Conservation (phyloP, 148 eudicot genomes). For the Vaccinium myrtillus region DNA sequence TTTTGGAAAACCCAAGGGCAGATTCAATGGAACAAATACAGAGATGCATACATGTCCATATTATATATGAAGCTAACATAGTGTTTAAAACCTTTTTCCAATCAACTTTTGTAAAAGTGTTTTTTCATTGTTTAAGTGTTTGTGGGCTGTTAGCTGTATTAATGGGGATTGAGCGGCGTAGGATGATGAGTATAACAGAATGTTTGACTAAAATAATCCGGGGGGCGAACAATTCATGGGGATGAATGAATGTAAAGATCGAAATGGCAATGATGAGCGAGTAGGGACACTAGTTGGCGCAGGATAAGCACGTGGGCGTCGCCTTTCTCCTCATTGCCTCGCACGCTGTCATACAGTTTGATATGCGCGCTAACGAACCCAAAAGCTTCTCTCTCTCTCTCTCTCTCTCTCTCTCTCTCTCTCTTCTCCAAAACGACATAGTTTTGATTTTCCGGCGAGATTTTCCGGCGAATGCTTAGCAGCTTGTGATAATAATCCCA, state of each 20-base stretch:
- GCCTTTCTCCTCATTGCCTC: slow-evolving; percentile 32
- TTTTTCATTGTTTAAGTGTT: neutral
- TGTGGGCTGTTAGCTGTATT: neutral
- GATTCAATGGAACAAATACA: neutral
- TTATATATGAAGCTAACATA: neutral
- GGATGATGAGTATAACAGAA: slow-evolving; percentile 20
- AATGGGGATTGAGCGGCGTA: slow-evolving; percentile 24
- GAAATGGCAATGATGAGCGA: slow-evolving; percentile 31
- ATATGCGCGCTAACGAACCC: slow-evolving; percentile 6
- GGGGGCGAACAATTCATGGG: neutral
- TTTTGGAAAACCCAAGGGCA: slow-evolving; percentile 17
- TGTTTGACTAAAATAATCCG: slow-evolving; percentile 21
- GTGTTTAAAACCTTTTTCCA: neutral
- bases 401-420: slow-evolving; percentile 8
- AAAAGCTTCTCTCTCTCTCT: neutral
- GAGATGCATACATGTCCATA: neutral
- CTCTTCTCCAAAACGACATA: neutral
- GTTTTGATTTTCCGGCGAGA: neutral
- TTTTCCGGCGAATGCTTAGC: slow-evolving; percentile 23
- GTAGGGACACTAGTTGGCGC: slow-evolving; percentile 35
- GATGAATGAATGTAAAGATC: slow-evolving; percentile 1
- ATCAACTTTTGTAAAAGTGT: neutral
- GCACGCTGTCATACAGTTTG: slow-evolving; percentile 26
- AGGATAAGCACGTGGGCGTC: slow-evolving; percentile 45
- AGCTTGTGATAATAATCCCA: slow-evolving; percentile 14